A percentile compares a stretch with the other conserved stretches of the same genome.
phyloP scores from a whole-genome alignment of 768 basidiomycete genomes.

The Tulasnella sp. region DNA sequence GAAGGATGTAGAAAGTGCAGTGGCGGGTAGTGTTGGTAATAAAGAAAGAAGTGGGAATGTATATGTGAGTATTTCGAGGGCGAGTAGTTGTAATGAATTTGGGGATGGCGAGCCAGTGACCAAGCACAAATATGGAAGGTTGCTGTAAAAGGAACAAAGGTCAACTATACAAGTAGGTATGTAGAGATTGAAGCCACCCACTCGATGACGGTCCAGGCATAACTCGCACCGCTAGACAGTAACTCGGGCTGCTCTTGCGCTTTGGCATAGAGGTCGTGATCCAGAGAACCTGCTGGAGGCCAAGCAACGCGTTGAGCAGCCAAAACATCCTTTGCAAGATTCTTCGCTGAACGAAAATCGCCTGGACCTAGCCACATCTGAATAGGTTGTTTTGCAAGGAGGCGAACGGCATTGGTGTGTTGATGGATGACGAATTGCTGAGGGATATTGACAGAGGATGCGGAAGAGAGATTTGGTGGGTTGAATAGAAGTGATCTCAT shows the following conservation, averaged over 20 bases:
- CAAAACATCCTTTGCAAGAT: slow-evolving; percentile 4
- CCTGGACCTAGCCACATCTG: slow-evolving; percentile 15
- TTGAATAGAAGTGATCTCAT: background rate
- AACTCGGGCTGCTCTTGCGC: background rate
- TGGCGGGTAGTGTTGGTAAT: slow-evolving; percentile 11
- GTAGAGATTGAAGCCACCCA: slow-evolving; percentile 1
- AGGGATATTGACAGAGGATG: slow-evolving; percentile 10
- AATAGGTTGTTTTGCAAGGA: slow-evolving; percentile 8
- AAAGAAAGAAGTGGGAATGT: slow-evolving; percentile 17
- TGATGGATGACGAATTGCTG: slow-evolving; percentile 16
- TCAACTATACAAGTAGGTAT: background rate
- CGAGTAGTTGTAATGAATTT: slow-evolving; percentile 6
- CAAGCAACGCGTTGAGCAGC: slow-evolving; percentile 5
- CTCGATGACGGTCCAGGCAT: slow-evolving; percentile 16
- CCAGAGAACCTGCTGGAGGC: background rate
- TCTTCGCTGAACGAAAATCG: slow-evolving; percentile 10
- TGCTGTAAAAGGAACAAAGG: background rate
- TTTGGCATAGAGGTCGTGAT: slow-evolving; percentile 8
- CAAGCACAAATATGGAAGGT: slow-evolving; percentile 15
- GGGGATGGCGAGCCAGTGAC: background rate
- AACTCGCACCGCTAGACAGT: slow-evolving; percentile 5
- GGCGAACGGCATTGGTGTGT: slow-evolving; percentile 17
- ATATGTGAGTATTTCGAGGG: slow-evolving; percentile 14
- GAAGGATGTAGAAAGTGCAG: background rate
- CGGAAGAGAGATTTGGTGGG: background rate